A percentile compares a stretch with the other conserved stretches of the same genome.
These are phyloP conservation scores for Hypocrella siamensis DNA, from an alignment of 2,329 filamentous ascomycete species.

Conservation along the genomic window DNA sequence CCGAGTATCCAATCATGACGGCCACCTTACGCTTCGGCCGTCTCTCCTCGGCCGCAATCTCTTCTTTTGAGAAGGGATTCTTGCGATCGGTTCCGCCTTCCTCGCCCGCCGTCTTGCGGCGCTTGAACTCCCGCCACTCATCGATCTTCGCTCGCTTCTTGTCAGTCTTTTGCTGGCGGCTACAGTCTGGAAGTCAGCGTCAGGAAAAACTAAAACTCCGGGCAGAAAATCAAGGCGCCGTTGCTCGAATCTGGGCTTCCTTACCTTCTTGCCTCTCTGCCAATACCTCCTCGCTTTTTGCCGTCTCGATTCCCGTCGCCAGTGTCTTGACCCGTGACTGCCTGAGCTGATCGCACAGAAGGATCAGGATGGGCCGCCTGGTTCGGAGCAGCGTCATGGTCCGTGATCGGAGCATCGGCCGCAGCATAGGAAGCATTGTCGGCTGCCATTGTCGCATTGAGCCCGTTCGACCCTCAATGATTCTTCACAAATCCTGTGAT, in stretches of 20 bases:
- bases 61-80: constrained; percentile 51
- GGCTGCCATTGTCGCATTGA: constrained; percentile 18
- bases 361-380: constrained; percentile 1
- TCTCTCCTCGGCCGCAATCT: constrained; percentile 75
- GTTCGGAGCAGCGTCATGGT: constrained; percentile 5
- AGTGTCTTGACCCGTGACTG: constrained; percentile 2
- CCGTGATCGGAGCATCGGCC: constrained; percentile 7
- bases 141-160: constrained; percentile 24
- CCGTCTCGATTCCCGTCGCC: constrained; percentile 3
- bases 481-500: neutral
- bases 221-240: neutral
- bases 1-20: constrained; percentile 87
- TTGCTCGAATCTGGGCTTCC: neutral
- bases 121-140: constrained; percentile 25
- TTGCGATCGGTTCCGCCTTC: constrained; percentile 13
- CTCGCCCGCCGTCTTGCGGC: constrained; percentile 21
- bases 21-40: constrained; percentile 93
- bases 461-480: too few relatives aligned
- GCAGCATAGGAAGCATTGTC: constrained; percentile 13
- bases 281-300: constrained; percentile 11
- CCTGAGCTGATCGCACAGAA: neutral
- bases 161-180: constrained; percentile 14
- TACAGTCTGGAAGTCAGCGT: constrained; percentile 17
- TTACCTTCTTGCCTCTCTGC: constrained; percentile 10
- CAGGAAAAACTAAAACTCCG: neutral